Base-by-base conservation (phyloP, 2,329 filamentous ascomycete genomes). In the Trichophyton verrucosum region DNA sequence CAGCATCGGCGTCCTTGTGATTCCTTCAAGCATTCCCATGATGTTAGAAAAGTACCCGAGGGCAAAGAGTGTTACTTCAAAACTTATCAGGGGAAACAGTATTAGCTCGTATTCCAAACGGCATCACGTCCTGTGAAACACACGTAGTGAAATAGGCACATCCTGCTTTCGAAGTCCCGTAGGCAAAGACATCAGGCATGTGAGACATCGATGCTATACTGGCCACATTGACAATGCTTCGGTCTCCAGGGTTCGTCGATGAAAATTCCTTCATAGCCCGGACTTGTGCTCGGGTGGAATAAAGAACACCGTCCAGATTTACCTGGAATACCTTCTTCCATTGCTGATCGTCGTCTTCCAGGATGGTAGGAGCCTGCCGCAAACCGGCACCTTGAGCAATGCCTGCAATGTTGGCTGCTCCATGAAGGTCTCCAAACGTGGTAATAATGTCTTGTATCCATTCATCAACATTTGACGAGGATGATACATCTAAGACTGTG, bases 101-200 rank as follows among this genome's bases (percentile, higher is more conserved):
- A 36, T 55, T 55, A 15, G 51, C 51, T 33, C 51, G 51, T 33
- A 55, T 55, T 33, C 51, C 51, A 36, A 55, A 15, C 38, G 51
- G 51, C 7, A 55, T 36, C 24, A 55, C 51, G 33, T 55, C 51
- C 15, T 55, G 51, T 9, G 51, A 27, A n/a, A 55, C 51, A 36
- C 51, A 55, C 6, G 51, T 55, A 9, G 51, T 55, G 27, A 55
- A 55, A 36, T 55, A 55, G 9, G 51, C 51, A 20, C 24, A 33
- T 15, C 51, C 51, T 9, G 51, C 51, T 36, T 55, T 55, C 11
- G 51, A 55, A 20, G 51, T 55, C 1, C 51, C 51, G 20, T 55
- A 55, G n/a, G 51, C 51, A 20, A 55, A 55, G 6, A 55, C 51
- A 20, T 55, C 51, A n/a, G 51, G 51, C 51, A 55, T 55, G 27